Percentiles rank a stretch among this genome's conserved stretches.
Evolutionary conservation across 208 protist species (phyloP).

Genomic region (Naegleria gruberi): DNA sequence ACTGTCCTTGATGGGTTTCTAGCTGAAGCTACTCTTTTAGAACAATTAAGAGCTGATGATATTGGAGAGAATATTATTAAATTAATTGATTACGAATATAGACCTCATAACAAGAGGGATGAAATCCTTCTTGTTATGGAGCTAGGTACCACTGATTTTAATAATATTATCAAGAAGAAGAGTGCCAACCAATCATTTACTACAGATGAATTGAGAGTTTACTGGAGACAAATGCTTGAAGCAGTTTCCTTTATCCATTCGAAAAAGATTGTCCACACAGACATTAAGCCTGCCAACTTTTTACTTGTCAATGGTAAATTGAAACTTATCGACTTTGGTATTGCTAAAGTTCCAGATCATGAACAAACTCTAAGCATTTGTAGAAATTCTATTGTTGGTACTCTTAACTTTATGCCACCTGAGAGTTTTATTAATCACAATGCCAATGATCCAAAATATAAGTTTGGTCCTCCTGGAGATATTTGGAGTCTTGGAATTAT

Average conservation of each 20-base stretch:
- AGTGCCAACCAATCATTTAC: slow-evolving; percentile 14
- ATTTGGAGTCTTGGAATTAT: slow-evolving; percentile 62
- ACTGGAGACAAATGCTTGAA: slow-evolving; percentile 66
- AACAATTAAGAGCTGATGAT: slow-evolving; percentile 34
- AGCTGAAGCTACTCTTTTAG: slow-evolving; percentile 57
- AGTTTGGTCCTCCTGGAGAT: slow-evolving; percentile 49
- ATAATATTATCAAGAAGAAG: slow-evolving; percentile 34
- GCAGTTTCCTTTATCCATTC: slow-evolving; percentile 56
- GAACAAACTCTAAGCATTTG: slow-evolving; percentile 58
- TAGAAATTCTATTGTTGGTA: slow-evolving; percentile 52
- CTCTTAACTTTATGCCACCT: slow-evolving; percentile 71
- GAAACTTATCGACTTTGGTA: slow-evolving; percentile 82
- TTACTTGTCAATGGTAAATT: slow-evolving; percentile 56
- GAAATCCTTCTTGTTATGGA: slow-evolving; percentile 38
- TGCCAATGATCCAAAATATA: neutral
- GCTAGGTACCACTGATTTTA: slow-evolving; percentile 56
- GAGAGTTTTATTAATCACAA: slow-evolving; percentile 37
- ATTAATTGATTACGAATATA: slow-evolving; percentile 39
- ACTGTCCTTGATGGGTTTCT: slow-evolving; percentile 39
- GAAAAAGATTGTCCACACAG: slow-evolving; percentile 61
- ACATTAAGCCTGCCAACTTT: slow-evolving; percentile 79
- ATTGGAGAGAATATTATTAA: slow-evolving; percentile 43
- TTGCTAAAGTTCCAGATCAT: slow-evolving; percentile 56
- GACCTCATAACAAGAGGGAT: neutral
- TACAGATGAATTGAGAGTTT: slow-evolving; percentile 50